A percentile compares a stretch with the other conserved stretches of the same genome.
Evolutionary conservation across 257 asterid species (phyloP).

Genomic region (Solanum stenotomum): DNA sequence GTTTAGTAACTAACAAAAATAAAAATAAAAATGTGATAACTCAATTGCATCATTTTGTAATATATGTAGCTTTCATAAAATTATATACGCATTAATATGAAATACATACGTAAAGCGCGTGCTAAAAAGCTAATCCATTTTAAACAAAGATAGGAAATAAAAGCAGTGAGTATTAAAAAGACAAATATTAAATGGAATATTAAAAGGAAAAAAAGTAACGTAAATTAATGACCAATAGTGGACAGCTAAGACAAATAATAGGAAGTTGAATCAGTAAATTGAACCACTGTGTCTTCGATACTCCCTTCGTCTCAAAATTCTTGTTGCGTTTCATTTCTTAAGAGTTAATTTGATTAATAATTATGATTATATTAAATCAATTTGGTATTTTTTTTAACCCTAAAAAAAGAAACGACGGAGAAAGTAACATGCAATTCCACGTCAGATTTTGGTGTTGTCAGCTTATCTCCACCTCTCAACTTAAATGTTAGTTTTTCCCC

Average conservation of each 20-base stretch:
- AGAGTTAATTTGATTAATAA: too few species aligned
- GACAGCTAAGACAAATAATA: too few species aligned
- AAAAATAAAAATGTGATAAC: neutral
- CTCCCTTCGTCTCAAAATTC: too few species aligned
- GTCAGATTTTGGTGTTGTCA: neutral
- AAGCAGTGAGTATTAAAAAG: neutral
- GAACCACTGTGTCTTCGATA: too few species aligned
- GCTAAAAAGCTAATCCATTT: neutral
- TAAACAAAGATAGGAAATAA: neutral
- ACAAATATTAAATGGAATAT: neutral
- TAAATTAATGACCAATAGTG: too few species aligned
- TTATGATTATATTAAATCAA: too few species aligned
- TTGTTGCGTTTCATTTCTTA: too few species aligned
- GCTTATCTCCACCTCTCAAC: neutral
- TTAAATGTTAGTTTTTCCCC: neutral
- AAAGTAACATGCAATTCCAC: neutral
- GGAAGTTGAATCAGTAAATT: too few species aligned
- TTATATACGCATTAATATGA: neutral
- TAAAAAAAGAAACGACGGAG: neutral
- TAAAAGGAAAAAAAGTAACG: too few species aligned
- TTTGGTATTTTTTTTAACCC: neutral
- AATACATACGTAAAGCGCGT: neutral
- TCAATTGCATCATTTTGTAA: neutral
- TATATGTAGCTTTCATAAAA: neutral
- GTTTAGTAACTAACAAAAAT: neutral